A percentile compares a stretch with the other conserved stretches of the same genome.
Conservation (phyloP, 1,284 basidiomycete species). For the Sanguinoderma infundibulare region DNA sequence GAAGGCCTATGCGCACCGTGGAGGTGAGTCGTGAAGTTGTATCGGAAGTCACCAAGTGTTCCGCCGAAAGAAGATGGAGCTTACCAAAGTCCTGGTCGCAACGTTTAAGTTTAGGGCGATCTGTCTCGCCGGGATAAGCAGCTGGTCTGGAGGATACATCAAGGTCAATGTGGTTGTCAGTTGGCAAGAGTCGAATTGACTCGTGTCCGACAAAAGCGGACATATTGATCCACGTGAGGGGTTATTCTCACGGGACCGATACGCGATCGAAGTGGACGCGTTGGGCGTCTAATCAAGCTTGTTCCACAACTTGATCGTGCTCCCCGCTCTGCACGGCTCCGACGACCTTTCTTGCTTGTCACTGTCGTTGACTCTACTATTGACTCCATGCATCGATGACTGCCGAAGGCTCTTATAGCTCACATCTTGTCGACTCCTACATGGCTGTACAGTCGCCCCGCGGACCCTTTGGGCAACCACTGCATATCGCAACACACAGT, state of each 20-base stretch:
- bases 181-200: not conserved
- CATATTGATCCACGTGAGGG: constrained; percentile 8
- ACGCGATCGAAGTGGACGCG: constrained; percentile 18
- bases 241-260: constrained; percentile 16
- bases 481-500: constrained; percentile 49
- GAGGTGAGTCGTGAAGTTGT: too few relatives aligned
- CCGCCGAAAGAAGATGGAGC: too few relatives aligned
- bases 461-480: constrained; percentile 39
- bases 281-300: constrained; percentile 3
- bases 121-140: too few relatives aligned
- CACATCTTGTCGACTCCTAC: constrained; percentile 51
- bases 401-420: constrained; percentile 55
- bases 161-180: not conserved
- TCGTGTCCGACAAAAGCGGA: not conserved
- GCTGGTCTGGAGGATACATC: too few relatives aligned
- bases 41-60: too few relatives aligned
- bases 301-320: constrained; percentile 6
- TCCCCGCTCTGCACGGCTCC: not conserved
- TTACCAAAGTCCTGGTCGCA: too few relatives aligned
- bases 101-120: too few relatives aligned
- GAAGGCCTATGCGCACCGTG: too few relatives aligned
- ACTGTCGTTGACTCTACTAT: not conserved
- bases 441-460: constrained; percentile 33
- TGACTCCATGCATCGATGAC: constrained; percentile 18
- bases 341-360: not conserved